A percentile compares a stretch with the other conserved stretches of the same genome.
These are phyloP conservation scores for Aurifilum marmelostoma DNA, from an alignment of 2,329 filamentous ascomycete species.

Conservation along the genomic window DNA sequence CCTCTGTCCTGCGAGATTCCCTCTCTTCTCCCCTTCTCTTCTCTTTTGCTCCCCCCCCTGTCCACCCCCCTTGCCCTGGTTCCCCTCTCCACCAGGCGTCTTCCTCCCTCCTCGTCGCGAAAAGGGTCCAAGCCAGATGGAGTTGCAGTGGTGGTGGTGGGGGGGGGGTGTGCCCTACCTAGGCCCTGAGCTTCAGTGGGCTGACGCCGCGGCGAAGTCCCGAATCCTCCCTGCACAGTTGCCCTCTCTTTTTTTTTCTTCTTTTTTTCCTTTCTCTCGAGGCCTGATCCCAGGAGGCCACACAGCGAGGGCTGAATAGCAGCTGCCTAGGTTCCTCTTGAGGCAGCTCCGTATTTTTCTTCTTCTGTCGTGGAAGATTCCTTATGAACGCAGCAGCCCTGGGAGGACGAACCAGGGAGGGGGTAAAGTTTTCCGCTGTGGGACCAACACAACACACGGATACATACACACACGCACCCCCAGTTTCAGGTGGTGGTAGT, in stretches of 20 bases:
- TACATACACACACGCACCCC: background rate
- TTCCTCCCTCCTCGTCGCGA: background rate
- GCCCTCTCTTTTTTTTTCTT: too few species aligned
- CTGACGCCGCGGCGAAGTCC: constrained; percentile 1
- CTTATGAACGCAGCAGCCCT: too few species aligned
- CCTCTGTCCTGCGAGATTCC: background rate
- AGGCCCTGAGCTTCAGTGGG: background rate
- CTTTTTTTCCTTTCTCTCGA: too few species aligned
- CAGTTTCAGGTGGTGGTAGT: constrained; percentile 4
- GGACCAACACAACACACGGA: background rate
- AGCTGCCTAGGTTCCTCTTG: background rate
- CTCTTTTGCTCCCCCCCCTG: background rate
- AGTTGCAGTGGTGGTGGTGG: background rate
- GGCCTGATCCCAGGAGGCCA: background rate
- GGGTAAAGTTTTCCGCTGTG: constrained; percentile 1
- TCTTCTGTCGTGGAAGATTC: background rate
- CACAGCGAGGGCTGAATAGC: background rate
- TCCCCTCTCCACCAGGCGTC: background rate
- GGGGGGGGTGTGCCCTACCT: too few species aligned
- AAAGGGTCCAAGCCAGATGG: constrained; percentile 2
- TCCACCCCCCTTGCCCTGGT: background rate
- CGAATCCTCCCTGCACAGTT: background rate
- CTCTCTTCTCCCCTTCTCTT: background rate
- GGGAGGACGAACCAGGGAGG: background rate
- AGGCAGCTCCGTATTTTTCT: background rate